Evolutionary conservation across 345 rosid genomes (phyloP), one percentile per base, ranked within the genome.

Genomic region (Turritis glabra): DNA sequence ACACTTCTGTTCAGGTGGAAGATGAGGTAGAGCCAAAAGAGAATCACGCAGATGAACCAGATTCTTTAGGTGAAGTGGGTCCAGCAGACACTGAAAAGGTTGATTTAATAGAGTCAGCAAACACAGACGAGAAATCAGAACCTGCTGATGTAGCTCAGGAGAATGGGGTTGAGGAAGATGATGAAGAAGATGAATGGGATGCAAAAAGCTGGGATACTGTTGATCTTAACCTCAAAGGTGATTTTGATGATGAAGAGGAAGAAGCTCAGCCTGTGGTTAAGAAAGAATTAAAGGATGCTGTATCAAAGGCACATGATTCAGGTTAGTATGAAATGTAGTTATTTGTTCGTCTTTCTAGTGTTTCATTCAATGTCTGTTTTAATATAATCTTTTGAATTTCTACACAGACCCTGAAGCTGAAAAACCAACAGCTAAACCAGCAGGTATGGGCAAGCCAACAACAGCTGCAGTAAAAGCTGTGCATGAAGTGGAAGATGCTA

Each of bases 141-240:
- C 76, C 71, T 78, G 69, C 80, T 71, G 83, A 78, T 74, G 83
- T 38, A 32, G 75, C 68, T 43, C 81, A 79, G 77, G 94, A 81
- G 71, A 86, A 86, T 75, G 92, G 79, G 44, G 65, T 69, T 55
- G 92, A 85, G 66, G 97, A 91, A 73, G 97, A 87, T 29, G 97
- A 89, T 0, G 93, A 79, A n/a, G 94, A 83, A 12, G 92, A 84
- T 54, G 98, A 87, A 67, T 95, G 99, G 97, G 99, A 95, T 82
- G 92, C 90, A 43, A 95, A 95, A 81, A 92, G 88, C 78, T 95
- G 96, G 99, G 99, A 95, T 84, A 90, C 84, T 73, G 82, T 95
- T 62, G 87, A 84, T 82, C 84, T 92, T 69, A 83, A 82, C 62
- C 76, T 92, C 47, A 92, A 92, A 70, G 88, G 91, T 74, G 87